These are phyloP conservation scores for Annona cherimola DNA, from an alignment of 164 flowering plant genomes.

Conservation along the genomic window DNA sequence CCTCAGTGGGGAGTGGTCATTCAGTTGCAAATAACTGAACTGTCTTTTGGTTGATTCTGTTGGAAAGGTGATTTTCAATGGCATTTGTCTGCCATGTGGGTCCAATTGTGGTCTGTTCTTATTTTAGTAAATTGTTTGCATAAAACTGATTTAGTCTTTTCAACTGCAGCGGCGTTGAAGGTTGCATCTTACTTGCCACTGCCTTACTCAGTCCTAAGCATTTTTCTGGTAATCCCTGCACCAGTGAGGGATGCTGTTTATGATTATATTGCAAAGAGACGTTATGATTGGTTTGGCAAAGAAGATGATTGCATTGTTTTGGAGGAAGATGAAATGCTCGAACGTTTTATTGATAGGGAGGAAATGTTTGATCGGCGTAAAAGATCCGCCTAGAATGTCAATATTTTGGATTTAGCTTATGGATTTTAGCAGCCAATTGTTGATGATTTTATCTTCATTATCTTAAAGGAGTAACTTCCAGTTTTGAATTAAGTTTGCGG, in stretches of 20 bases:
- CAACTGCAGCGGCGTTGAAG: slow-evolving; percentile 78
- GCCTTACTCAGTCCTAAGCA: slow-evolving; percentile 68
- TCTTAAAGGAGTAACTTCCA: too few species aligned
- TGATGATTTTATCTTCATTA: neutral
- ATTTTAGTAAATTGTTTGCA: neutral
- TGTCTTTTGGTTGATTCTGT: neutral
- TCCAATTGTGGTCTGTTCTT: neutral
- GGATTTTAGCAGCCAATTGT: neutral
- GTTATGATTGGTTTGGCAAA: slow-evolving; percentile 83
- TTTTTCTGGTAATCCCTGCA: slow-evolving; percentile 50
- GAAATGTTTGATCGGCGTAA: slow-evolving; percentile 39
- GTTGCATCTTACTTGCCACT: slow-evolving; percentile 77
- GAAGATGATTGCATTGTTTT: slow-evolving; percentile 62
- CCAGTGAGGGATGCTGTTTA: slow-evolving; percentile 75
- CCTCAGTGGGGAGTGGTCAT: neutral
- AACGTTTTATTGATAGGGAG: slow-evolving; percentile 79
- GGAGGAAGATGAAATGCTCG: slow-evolving; percentile 65
- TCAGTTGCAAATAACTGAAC: neutral
- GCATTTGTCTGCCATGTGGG: neutral
- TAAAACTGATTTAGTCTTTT: neutral
- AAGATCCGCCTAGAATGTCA: neutral
- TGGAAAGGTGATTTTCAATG: neutral
- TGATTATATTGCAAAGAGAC: slow-evolving; percentile 67
- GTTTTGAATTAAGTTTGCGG: too few species aligned
- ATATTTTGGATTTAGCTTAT: neutral